Conservation (phyloP, 768 basidiomycete species). For the Suillus sp. region DNA sequence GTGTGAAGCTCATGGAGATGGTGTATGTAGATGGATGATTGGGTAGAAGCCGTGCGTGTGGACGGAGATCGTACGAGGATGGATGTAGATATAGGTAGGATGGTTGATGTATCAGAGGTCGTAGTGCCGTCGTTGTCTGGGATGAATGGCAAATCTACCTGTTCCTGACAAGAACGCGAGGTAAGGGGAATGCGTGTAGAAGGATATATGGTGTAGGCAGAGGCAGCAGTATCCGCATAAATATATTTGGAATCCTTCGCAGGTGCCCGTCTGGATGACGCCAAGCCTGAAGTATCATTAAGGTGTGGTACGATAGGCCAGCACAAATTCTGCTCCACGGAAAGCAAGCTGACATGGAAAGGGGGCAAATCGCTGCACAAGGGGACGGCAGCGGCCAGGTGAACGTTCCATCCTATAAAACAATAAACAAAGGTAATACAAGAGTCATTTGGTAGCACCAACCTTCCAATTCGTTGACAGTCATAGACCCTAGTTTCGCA, state of each 20-base stretch:
- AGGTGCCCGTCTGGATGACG: slow-evolving; percentile 31
- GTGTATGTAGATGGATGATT: slow-evolving; percentile 60
- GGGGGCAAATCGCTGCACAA: slow-evolving; percentile 46
- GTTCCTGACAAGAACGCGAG: slow-evolving; percentile 35
- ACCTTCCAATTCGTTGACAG: slow-evolving; percentile 66
- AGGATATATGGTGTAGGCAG: slow-evolving; percentile 54
- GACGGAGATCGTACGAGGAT: slow-evolving; percentile 58
- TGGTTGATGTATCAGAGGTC: slow-evolving; percentile 35
- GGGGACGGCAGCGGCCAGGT: slow-evolving; percentile 46
- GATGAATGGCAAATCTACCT: slow-evolving; percentile 31
- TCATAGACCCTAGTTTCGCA: slow-evolving; percentile 65
- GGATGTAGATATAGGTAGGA: slow-evolving; percentile 59
- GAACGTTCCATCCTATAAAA: slow-evolving; percentile 64
- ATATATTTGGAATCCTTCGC: slow-evolving; percentile 36
- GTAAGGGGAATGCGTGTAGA: slow-evolving; percentile 44
- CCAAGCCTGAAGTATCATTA: slow-evolving; percentile 22
- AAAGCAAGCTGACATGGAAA: slow-evolving; percentile 61
- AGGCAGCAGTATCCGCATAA: slow-evolving; percentile 40
- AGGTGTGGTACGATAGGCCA: slow-evolving; percentile 55
- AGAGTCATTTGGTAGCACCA: slow-evolving; percentile 26
- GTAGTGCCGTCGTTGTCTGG: slow-evolving; percentile 34
- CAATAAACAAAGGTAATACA: slow-evolving; percentile 12
- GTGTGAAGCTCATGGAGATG: slow-evolving; percentile 55
- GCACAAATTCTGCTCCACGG: slow-evolving; percentile 58
- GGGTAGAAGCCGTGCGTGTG: slow-evolving; percentile 42